Evolutionary conservation across 2,329 filamentous ascomycete genomes (phyloP), one percentile per base, ranked within the genome.

Genomic region (Canariomyces notabilis): DNA sequence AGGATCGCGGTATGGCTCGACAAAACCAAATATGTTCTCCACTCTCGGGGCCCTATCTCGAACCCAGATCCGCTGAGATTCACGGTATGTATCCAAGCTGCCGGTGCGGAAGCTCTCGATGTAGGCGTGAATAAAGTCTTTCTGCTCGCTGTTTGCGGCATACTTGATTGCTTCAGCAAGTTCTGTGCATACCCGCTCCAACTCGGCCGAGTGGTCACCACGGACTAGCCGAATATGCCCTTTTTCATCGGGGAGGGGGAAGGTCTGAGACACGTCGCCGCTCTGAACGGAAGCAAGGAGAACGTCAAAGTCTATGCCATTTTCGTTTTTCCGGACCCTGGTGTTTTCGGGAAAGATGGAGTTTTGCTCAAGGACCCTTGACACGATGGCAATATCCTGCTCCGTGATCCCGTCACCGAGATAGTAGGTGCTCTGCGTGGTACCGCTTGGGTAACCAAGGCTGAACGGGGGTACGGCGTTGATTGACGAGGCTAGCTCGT

Each of bases 1-100:
- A 2, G 80, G 79, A 58, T 83, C 80, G 48, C 79, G 69, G 54
- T 83, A 83, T 2, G 77, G 79, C 57, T 83, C 79, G 6, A 83
- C 71, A 53, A 83, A 83, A 0, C 79, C 79, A 47, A 83, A 65
- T 39, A 82, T 76, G 15, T 70, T 75, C 57, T 83, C 80, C 6
- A 83, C 67, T 38, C 63, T 66, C 2, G 79, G 77, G 23, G 68
- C 69, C 49, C 74, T 74, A 56, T 83, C 78, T 46, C 68, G 70
- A n/a, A 82, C 73, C 79, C 79, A 83, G 23, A 67, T 64, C 37
- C 72, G 66, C 54, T 76, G 76, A 19, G 74, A 75, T 43, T 79
- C 69, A 40, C 75, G 76, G 61, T 75, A 80, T 1, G 68, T 63
- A 49, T 79, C 70, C 29, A 82, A 15, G 29, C 71, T 76, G 3